A percentile compares a stretch with the other conserved stretches of the same genome.
phyloP scores from a whole-genome alignment of 441 rosid genomes.

The Jatropha podagrica region DNA sequence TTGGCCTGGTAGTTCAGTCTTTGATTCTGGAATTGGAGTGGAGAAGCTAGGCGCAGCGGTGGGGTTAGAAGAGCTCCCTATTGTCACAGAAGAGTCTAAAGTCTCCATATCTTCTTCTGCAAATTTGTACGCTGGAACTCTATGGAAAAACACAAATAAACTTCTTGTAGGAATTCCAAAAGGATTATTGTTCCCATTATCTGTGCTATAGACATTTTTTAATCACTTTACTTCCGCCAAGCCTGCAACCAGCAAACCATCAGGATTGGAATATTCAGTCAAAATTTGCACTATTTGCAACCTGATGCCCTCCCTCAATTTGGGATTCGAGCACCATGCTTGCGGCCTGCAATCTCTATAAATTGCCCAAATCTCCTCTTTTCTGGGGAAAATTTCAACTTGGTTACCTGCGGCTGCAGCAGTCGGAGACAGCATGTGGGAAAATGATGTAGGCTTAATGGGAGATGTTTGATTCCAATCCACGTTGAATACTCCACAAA shows the following conservation, averaged over 20 bases:
- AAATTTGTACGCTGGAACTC: conserved; percentile 6
- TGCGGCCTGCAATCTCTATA: neutral
- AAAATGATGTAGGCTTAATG: neutral
- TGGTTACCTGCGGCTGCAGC: neutral
- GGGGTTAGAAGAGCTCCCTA: neutral
- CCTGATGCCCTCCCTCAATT: neutral
- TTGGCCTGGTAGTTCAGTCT: neutral
- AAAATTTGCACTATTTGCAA: neutral
- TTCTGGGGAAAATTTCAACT: conserved; percentile 9
- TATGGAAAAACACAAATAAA: conserved; percentile 7
- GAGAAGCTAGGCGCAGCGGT: neutral
- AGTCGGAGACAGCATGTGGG: conserved; percentile 3
- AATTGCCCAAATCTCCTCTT: conserved; percentile 6
- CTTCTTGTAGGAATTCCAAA: neutral
- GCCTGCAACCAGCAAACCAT: neutral
- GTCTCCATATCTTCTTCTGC: conserved; percentile 3
- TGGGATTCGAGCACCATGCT: neutral
- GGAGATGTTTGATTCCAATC: neutral
- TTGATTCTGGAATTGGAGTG: neutral
- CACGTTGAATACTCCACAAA: conserved; percentile 1
- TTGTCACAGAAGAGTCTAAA: neutral
- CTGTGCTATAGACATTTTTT: neutral
- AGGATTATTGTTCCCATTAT: neutral
- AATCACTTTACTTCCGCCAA: conserved; percentile 3
- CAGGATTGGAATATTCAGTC: neutral